These are phyloP conservation scores for Plasmodium berghei DNA, from an alignment of 169 alveolate genomes.

Conservation along the genomic window DNA sequence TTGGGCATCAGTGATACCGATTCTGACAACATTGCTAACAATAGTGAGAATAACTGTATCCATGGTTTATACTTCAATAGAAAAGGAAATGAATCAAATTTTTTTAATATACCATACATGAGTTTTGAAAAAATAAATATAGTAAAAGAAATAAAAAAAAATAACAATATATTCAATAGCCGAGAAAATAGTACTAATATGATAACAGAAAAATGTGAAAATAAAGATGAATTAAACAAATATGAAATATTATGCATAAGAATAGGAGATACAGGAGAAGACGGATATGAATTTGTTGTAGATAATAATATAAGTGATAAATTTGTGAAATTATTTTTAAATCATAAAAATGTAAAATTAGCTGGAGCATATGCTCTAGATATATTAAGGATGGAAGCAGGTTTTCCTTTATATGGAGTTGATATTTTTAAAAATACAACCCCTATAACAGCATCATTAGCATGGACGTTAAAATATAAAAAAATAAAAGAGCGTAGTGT, in stretches of 20 bases:
- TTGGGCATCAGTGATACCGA: neutral
- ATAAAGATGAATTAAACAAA: neutral
- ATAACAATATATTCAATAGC: no score
- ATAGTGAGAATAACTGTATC: no score
- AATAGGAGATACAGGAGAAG: conserved; percentile 85
- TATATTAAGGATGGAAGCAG: conserved; percentile 84
- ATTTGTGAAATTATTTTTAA: conserved; percentile 68
- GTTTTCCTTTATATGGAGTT: conserved; percentile 79
- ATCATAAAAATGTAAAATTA: conserved; percentile 56
- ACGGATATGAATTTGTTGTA: conserved; percentile 82
- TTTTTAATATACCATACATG: conserved; percentile 70
- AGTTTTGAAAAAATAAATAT: conserved; percentile 57
- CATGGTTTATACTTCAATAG: conserved; percentile 13
- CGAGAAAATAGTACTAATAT: neutral
- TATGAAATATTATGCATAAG: conserved; percentile 73
- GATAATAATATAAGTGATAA: conserved; percentile 52
- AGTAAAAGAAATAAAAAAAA: neutral
- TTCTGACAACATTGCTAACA: no score
- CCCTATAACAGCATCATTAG: conserved; percentile 82
- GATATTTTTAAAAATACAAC: conserved; percentile 82
- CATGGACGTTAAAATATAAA: conserved; percentile 83
- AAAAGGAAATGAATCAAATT: neutral
- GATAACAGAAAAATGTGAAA: neutral
- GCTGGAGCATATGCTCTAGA: conserved; percentile 84
- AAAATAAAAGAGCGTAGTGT: conserved; percentile 76